These are phyloP conservation scores for Aspergillus floridensis DNA, from an alignment of 2,329 filamentous ascomycete species.

Conservation along the genomic window DNA sequence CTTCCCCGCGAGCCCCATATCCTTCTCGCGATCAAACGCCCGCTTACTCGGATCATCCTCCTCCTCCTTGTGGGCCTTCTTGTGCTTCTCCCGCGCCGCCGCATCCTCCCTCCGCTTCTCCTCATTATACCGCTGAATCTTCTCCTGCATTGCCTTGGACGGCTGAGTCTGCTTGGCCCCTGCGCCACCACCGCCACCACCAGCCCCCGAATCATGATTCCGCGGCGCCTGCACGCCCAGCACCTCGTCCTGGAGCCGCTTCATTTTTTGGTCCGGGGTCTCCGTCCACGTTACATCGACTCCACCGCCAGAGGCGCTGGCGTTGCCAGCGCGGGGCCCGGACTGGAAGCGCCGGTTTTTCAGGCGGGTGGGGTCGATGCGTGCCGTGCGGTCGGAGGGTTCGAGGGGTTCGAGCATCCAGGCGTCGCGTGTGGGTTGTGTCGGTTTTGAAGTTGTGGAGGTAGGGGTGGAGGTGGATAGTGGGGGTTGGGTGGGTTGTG, in stretches of 20 bases:
- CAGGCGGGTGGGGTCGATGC: slow-evolving; percentile 80
- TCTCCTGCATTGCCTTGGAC: slow-evolving; percentile 43
- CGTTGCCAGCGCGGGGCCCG: slow-evolving; percentile 53
- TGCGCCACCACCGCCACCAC: background rate
- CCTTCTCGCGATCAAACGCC: slow-evolving; percentile 88
- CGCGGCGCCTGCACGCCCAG: slow-evolving; percentile 58
- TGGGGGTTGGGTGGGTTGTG: background rate
- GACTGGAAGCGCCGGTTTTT: slow-evolving; percentile 80
- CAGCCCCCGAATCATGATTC: slow-evolving; percentile 19
- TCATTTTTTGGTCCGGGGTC: slow-evolving; percentile 82
- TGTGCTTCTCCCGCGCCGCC: slow-evolving; percentile 8
- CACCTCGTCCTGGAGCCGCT: slow-evolving; percentile 75
- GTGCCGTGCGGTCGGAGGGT: slow-evolving; percentile 51
- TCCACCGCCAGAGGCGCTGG: slow-evolving; percentile 19
- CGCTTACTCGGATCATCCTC: slow-evolving; percentile 90
- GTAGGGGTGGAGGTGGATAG: background rate
- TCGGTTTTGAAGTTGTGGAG: slow-evolving; percentile 24
- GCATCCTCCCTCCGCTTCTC: slow-evolving; percentile 10
- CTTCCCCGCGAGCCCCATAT: slow-evolving; percentile 74
- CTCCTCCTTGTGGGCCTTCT: slow-evolving; percentile 52
- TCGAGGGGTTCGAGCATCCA: slow-evolving; percentile 76
- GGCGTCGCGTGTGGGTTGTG: slow-evolving; percentile 64
- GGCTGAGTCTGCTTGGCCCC: slow-evolving; percentile 22
- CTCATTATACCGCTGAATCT: slow-evolving; percentile 58
- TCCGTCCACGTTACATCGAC: slow-evolving; percentile 77